Conservation (phyloP, 2,329 filamentous ascomycete species). For the Epichloe amarillans region DNA sequence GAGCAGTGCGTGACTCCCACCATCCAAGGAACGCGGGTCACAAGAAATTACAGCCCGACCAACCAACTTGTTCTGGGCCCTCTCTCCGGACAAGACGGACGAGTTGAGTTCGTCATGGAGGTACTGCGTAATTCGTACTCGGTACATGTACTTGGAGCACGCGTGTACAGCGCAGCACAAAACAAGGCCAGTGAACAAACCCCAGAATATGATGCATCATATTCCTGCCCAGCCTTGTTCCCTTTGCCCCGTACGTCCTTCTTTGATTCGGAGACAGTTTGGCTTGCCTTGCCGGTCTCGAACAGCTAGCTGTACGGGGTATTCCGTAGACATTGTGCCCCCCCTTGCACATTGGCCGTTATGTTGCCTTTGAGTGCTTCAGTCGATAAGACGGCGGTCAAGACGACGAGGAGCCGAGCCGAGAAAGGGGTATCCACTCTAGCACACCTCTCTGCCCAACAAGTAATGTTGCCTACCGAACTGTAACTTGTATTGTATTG, state of each 20-base stretch:
- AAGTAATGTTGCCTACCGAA: no score
- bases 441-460: no score
- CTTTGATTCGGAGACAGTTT: not conserved
- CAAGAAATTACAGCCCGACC: no score
- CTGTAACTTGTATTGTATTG: no score
- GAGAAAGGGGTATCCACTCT: not conserved
- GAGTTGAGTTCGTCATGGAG: no score
- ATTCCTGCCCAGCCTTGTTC: not conserved
- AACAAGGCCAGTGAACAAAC: not conserved
- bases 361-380: no score
- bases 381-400: not conserved
- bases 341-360: not conserved
- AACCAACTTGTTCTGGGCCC: no score
- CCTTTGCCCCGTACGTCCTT: not conserved
- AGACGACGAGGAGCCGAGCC: not conserved
- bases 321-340: not conserved
- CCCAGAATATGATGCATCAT: slow-evolving; percentile 1
- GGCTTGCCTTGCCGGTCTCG: not conserved
- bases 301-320: not conserved
- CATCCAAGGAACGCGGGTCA: no score
- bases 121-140: no score
- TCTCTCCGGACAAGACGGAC: no score
- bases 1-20: not conserved
- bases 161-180: not conserved
- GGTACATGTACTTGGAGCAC: no score